Conservation (phyloP, 305 asterid genomes). For the Fraxinus sp. region DNA sequence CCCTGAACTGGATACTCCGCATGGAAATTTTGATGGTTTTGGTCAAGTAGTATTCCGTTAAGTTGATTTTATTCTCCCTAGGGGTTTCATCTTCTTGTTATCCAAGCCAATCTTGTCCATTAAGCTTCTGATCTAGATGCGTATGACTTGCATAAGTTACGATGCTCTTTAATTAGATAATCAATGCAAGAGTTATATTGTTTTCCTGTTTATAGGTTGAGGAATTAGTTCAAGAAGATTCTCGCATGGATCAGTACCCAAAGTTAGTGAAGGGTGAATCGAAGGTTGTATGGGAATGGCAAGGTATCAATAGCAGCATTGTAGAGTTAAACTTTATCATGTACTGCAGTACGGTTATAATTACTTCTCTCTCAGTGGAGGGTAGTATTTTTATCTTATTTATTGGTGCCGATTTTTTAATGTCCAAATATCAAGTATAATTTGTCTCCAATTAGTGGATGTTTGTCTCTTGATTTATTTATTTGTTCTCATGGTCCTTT, state of each 20-base stretch:
- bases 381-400: background rate
- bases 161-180: background rate
- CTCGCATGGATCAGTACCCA: slow-evolving; percentile 84
- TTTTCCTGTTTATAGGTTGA: slow-evolving; percentile 55
- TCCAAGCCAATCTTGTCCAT: background rate
- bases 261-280: slow-evolving; percentile 84
- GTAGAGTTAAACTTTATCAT: background rate
- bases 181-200: background rate
- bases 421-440: background rate
- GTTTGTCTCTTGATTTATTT: background rate
- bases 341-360: background rate
- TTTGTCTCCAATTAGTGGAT: background rate
- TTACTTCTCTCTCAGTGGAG: background rate
- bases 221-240: slow-evolving; percentile 81
- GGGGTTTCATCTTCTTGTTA: background rate
- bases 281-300: slow-evolving; percentile 98
- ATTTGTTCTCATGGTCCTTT: background rate
- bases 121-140: slow-evolving; percentile 16
- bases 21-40: background rate
- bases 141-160: background rate
- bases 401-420: background rate
- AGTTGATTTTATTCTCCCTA: slow-evolving; percentile 13
- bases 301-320: slow-evolving; percentile 49
- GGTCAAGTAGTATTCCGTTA: background rate
- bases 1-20: background rate